Evolutionary conservation across 192 early-diverging fungal species (phyloP).

Genomic region (Piromyces sp.): DNA sequence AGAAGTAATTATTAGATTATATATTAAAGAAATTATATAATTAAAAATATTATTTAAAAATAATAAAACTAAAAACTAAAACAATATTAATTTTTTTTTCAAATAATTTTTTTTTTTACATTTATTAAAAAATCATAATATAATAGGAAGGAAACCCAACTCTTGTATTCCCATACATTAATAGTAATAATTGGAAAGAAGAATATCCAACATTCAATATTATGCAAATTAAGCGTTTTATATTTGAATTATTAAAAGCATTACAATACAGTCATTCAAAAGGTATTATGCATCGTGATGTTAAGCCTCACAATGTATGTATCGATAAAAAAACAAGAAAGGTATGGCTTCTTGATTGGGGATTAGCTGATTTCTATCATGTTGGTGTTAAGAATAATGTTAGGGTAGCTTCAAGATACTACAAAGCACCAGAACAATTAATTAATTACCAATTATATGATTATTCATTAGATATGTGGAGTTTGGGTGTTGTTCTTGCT

Average conservation of each 20-base stretch:
- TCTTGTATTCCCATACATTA: conserved; percentile 1
- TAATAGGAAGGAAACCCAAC: conserved; percentile 14
- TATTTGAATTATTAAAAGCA: conserved; percentile 8
- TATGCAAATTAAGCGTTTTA: conserved; percentile 10
- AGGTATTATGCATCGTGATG: conserved; percentile 31
- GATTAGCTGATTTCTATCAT: conserved; percentile 19
- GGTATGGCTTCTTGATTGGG: conserved; percentile 24
- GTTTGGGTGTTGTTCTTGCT: conserved; percentile 23
- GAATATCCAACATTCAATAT: conserved; percentile 11
- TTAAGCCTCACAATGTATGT: conserved; percentile 33
- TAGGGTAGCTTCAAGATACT: conserved; percentile 20
- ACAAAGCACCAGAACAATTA: conserved; percentile 27
- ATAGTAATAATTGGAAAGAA: conserved; percentile 13
- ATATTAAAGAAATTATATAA: too few species aligned
- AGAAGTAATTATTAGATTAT: background rate
- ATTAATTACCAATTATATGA: conserved; percentile 19
- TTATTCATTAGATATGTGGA: conserved; percentile 27
- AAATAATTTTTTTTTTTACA: too few species aligned
- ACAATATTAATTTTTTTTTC: too few species aligned
- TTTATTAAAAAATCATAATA: too few species aligned
- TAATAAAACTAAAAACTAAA: too few species aligned
- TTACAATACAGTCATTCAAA: conserved; percentile 11
- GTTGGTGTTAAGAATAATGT: conserved; percentile 11
- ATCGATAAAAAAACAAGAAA: conserved; percentile 4
- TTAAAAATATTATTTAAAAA: too few species aligned